phyloP scores from a whole-genome alignment of 768 basidiomycete genomes.

The Kwoniella dejecticola region DNA sequence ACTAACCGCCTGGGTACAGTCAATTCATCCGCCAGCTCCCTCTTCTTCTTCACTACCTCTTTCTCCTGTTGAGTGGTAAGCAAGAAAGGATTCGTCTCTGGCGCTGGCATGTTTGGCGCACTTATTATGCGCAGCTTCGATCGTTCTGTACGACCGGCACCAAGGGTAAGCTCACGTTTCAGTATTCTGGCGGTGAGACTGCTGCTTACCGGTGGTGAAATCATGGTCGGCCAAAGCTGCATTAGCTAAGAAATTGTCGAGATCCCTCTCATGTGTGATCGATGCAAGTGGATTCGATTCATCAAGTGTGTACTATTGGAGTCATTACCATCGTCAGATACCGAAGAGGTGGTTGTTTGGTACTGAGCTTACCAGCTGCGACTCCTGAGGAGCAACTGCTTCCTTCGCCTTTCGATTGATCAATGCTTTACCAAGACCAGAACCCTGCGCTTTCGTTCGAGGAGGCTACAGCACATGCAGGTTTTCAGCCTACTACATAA shows the following conservation, averaged over 20 bases:
- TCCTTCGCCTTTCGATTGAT: slow-evolving; percentile 88
- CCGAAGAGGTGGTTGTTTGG: no score
- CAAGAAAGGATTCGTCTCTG: slow-evolving; percentile 76
- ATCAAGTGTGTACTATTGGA: slow-evolving; percentile 72
- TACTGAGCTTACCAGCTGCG: slow-evolving; percentile 73
- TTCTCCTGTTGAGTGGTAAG: slow-evolving; percentile 79
- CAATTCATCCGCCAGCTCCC: slow-evolving; percentile 70
- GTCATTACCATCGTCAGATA: no score
- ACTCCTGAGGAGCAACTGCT: slow-evolving; percentile 61
- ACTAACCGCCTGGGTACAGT: slow-evolving; percentile 72
- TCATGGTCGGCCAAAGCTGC: slow-evolving; percentile 93
- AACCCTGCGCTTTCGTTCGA: slow-evolving; percentile 50
- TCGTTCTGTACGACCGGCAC: slow-evolving; percentile 45
- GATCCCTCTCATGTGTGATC: slow-evolving; percentile 90
- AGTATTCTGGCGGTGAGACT: background rate
- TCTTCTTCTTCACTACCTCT: slow-evolving; percentile 71
- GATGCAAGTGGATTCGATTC: slow-evolving; percentile 68
- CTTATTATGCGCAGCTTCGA: slow-evolving; percentile 57
- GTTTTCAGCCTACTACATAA: background rate
- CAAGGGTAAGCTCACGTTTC: background rate
- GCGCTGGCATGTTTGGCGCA: slow-evolving; percentile 42
- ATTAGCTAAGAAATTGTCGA: slow-evolving; percentile 93
- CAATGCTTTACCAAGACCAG: slow-evolving; percentile 87
- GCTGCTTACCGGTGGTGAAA: slow-evolving; percentile 81
- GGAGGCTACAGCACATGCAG: slow-evolving; percentile 5